Base-by-base conservation (phyloP, 306 rosid genomes). In the Quillaja saponaria region DNA sequence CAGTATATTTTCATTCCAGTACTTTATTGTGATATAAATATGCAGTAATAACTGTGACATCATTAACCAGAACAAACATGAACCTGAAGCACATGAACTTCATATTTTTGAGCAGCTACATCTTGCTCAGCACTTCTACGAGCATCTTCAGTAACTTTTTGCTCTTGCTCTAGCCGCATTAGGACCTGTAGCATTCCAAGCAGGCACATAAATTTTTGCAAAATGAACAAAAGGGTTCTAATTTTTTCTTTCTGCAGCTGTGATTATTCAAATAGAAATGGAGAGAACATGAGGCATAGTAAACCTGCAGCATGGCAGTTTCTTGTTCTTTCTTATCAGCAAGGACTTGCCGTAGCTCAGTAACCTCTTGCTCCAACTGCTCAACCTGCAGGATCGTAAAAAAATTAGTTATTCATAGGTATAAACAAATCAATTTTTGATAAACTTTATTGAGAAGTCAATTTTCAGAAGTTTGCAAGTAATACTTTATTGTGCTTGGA, bases 271-370 rank as follows among this genome's bases (percentile, higher is more conserved):
- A 68, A 52, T 69, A 74, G 58, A 57, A 42, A 64, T 40, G 80
- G 62, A 62, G 69, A 67, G 74, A 78, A 76, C 60, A 54, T 46
- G 68, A 58, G 74, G 10, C 73, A 61, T 71, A 69, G 31, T 45
- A 76, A 79, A 89, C 99, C 99, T 89, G 79, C 71, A 92, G 79
- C 90, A 92, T 80, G 64, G 94, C 86, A 72, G 79, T 62, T 83
- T 87, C 99, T 86, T 92, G 94, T 69, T 86, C 90, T 78, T 83
- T 83, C 80, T 92, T 87, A 49, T 86, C 96, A 10, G 76, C 33
- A 65, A 92, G 89, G 74, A 64, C 69, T 72, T 81, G 75, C 57
- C 63, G 76, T 66, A 87, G 78, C 58, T 69, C 78, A 34, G 82
- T 80, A 52, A 92, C 76, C 81, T 86, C 95, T 67, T 67, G 68